Base-by-base conservation (phyloP, 2,329 filamentous ascomycete species). In the Aspergillus calidoustus region DNA sequence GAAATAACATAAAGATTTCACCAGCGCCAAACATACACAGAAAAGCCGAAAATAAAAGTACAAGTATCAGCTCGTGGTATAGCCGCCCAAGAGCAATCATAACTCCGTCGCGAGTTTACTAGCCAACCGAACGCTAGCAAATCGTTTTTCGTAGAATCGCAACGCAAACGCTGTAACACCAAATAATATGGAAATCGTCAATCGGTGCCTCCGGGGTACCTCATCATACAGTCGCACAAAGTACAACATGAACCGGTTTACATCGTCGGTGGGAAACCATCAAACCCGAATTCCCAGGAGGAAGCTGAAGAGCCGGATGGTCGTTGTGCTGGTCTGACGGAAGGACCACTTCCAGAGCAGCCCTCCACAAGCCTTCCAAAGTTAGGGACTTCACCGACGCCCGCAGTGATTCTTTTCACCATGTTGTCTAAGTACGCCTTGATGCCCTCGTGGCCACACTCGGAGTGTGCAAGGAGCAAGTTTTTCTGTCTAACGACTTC, bases 381-480 rank as follows among this genome's bases (percentile, higher is more conserved):
- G 38, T 25, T 13, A 17, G 25, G 25, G 52, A 25, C 1, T 17
- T 41, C 17, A 25, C 22, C 31, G n/a, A 25, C 22, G 15, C 30
- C 34, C 9, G 34, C 28, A 7, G 51, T 49, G 31, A 61, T 53
- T 5, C 30, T 57, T 15, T 61, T 46, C 22, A 54, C 59, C 59
- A 53, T 57, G 19, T 25, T 30, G 22, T 46, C 22, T 7, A 61
- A 38, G 22, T 61, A 55, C 6, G 9, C 3, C 22, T 57, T 25
- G 17, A 61, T 57, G 22, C 38, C 30, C 11, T 48, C 41, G 31
- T 61, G 44, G 19, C 48, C 49, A 17, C 59, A 61, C 9, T 54
- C 23, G 22, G 59, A 46, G 25, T 61, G 59, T n/a, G 15, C 34
- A 13, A 61, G 54, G 7, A 61, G 44, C 22, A 19, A 19, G 31